A percentile compares a stretch with the other conserved stretches of the same genome.
Conservation (phyloP, 306 rosid species). For the Senna siamea region DNA sequence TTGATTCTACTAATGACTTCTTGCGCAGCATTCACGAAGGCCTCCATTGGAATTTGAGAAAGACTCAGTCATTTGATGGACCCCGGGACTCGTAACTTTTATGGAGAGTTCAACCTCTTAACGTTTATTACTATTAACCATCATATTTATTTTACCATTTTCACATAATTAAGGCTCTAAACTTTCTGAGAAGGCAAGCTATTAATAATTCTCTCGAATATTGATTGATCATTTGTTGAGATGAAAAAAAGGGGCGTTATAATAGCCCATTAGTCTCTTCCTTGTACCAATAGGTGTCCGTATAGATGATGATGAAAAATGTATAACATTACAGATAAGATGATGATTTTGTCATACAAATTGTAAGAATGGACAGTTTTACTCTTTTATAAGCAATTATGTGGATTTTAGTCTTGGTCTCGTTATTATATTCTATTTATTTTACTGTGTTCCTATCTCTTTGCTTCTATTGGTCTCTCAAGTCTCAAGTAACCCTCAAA, state of each 20-base stretch:
- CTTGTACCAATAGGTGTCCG: constrained; percentile 10
- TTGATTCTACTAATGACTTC: constrained; percentile 86
- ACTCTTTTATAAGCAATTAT: no score
- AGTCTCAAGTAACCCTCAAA: no score
- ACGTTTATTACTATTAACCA: no score
- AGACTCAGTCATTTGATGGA: constrained; percentile 83
- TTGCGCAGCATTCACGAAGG: constrained; percentile 92
- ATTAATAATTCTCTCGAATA: background rate
- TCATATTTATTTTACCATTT: no score
- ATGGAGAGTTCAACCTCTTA: background rate
- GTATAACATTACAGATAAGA: constrained; percentile 19
- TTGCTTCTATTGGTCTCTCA: no score
- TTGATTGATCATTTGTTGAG: constrained; percentile 1
- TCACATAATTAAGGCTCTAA: background rate
- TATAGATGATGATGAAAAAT: constrained; percentile 6
- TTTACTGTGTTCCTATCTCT: no score
- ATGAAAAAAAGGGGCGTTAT: constrained; percentile 1
- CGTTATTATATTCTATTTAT: no score
- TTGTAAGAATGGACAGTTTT: constrained; percentile 6
- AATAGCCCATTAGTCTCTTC: constrained; percentile 25
- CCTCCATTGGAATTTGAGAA: constrained; percentile 96
- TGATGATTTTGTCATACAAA: constrained; percentile 10
- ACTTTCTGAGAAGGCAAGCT: no score
- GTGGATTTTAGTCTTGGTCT: no score
- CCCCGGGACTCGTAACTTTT: constrained; percentile 62